A percentile compares a stretch with the other conserved stretches of the same genome.
These are phyloP conservation scores for Diaporthe citri DNA, from an alignment of 2,329 filamentous ascomycete genomes.

Conservation along the genomic window DNA sequence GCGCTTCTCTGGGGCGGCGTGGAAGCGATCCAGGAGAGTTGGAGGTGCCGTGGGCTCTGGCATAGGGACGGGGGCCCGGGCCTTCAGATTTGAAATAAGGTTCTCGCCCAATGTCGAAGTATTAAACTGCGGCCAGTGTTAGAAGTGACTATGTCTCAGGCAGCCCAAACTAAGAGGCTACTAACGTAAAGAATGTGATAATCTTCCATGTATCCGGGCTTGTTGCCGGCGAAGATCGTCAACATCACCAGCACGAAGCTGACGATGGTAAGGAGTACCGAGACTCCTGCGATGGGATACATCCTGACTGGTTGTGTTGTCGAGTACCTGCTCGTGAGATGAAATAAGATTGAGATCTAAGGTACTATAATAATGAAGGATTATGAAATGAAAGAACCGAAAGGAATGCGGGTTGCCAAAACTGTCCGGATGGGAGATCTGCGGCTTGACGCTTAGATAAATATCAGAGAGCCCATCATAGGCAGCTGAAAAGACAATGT, in stretches of 20 bases:
- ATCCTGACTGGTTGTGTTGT: constrained; percentile 12
- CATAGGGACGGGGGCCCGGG: constrained; percentile 20
- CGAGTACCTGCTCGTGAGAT: constrained; percentile 25
- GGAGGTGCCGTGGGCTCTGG: constrained; percentile 43
- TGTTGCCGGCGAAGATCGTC: constrained; percentile 54
- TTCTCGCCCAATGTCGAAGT: constrained; percentile 56
- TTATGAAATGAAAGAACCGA: background rate
- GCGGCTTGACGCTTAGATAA: constrained; percentile 18
- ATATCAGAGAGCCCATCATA: background rate
- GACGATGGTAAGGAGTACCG: constrained; percentile 50
- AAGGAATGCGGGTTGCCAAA: background rate
- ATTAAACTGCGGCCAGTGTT: constrained; percentile 51
- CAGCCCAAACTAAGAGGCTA: background rate
- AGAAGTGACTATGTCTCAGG: background rate
- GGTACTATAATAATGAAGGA: background rate
- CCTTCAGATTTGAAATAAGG: constrained; percentile 46
- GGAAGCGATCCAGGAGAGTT: constrained; percentile 44
- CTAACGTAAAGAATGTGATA: constrained; percentile 54
- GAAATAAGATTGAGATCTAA: background rate
- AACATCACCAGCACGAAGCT: constrained; percentile 54
- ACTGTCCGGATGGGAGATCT: background rate
- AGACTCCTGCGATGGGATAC: constrained; percentile 42
- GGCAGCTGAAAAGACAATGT: background rate
- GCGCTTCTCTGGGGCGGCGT: constrained; percentile 42
- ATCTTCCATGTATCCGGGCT: constrained; percentile 52